Conservation (phyloP, 2,329 filamentous ascomycete species). For the Acephala macrosclerotiorum region DNA sequence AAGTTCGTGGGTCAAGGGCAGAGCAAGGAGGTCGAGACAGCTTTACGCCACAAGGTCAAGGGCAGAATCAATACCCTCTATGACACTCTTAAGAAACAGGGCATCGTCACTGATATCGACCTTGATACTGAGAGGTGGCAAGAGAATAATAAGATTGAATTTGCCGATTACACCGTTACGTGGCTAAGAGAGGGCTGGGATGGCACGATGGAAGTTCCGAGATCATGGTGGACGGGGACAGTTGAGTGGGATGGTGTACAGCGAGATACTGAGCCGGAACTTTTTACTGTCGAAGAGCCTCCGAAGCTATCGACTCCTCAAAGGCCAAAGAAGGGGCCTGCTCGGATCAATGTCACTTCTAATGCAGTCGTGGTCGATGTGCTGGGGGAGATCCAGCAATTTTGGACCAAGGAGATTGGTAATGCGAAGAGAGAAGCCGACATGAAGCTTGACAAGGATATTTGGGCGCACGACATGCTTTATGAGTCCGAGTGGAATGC, state of each 20-base stretch:
- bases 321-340: neutral
- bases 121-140: neutral
- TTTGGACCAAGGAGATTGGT: neutral
- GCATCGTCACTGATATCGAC: neutral
- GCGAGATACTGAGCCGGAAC: neutral
- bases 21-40: neutral
- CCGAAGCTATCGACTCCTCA: neutral
- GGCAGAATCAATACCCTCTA: neutral
- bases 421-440: neutral
- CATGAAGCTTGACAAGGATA: neutral
- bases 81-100: neutral
- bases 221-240: neutral
- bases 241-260: neutral
- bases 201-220: slow-evolving; percentile 11
- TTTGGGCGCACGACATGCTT: neutral
- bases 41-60: neutral
- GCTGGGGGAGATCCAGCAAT: neutral
- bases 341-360: neutral
- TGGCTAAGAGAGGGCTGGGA: slow-evolving; percentile 25
- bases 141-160: slow-evolving; percentile 9
- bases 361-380: neutral
- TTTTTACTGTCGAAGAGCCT: slow-evolving; percentile 2
- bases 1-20: neutral
- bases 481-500: neutral
- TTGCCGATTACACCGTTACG: slow-evolving; percentile 21